A percentile compares a stretch with the other conserved stretches of the same genome.
Evolutionary conservation across 2,329 filamentous ascomycete genomes (phyloP).

Genomic region (Monosporascus sp.): DNA sequence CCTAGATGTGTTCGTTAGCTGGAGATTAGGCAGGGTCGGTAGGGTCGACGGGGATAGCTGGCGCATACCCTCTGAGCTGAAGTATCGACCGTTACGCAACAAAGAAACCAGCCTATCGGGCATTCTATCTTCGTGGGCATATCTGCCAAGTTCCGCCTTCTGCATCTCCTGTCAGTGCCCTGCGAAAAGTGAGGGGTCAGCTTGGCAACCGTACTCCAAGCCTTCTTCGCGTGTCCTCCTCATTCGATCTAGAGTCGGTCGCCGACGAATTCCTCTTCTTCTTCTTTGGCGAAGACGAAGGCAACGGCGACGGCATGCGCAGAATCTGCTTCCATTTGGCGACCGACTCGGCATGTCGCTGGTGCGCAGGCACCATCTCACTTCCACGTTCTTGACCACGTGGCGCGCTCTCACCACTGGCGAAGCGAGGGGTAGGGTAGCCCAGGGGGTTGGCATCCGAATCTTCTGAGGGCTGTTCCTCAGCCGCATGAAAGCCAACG

Average conservation of each 20-base stretch:
- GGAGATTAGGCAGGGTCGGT: slow-evolving; percentile 11
- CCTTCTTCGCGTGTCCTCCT: slow-evolving; percentile 10
- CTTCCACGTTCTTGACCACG: no score
- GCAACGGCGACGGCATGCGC: slow-evolving; percentile 18
- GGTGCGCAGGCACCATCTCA: not conserved
- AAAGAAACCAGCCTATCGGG: slow-evolving; percentile 60
- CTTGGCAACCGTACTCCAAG: slow-evolving; percentile 25
- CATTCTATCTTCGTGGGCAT: slow-evolving; percentile 71
- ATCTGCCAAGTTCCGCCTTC: slow-evolving; percentile 63
- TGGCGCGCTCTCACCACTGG: no score
- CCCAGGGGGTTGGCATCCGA: slow-evolving; percentile 28
- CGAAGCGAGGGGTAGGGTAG: no score
- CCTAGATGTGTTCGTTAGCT: slow-evolving; percentile 41
- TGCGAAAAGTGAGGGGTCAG: not conserved
- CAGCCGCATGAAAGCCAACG: slow-evolving; percentile 52
- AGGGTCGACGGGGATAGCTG: not conserved
- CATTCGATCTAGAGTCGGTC: not conserved
- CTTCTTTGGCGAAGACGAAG: not conserved
- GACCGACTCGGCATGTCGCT: slow-evolving; percentile 1
- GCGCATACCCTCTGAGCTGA: slow-evolving; percentile 44
- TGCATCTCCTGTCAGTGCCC: slow-evolving; percentile 17
- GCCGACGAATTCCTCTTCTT: not conserved
- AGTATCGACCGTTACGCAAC: slow-evolving; percentile 53
- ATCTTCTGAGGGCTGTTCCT: slow-evolving; percentile 25
- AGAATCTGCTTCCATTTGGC: slow-evolving; percentile 24